phyloP scores from a whole-genome alignment of 495 filamentous ascomycete genomes.

The Podospora tetraspora region DNA sequence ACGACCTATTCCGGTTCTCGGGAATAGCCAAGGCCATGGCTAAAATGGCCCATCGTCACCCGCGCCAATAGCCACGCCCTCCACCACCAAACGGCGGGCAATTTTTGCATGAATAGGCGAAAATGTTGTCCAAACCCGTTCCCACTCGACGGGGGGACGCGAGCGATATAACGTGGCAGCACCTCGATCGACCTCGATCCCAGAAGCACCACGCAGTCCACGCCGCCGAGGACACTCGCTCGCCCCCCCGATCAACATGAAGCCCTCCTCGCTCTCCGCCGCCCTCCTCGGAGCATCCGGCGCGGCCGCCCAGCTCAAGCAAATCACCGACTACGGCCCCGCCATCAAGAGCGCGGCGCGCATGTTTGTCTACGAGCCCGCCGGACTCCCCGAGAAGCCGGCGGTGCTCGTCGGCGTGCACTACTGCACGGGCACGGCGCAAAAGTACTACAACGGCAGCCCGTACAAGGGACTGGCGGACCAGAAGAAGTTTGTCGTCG shows the following conservation, averaged over 20 bases:
- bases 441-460: conserved; percentile 21
- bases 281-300: background rate
- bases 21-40: background rate
- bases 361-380: conserved; percentile 52
- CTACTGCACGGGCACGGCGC: conserved; percentile 36
- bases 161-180: background rate
- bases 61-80: background rate
- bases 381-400: conserved; percentile 42
- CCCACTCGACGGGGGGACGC: background rate
- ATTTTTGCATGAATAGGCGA: background rate
- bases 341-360: conserved; percentile 35
- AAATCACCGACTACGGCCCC: conserved; percentile 36
- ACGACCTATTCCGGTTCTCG: background rate
- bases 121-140: background rate
- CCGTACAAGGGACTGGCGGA: conserved; percentile 32
- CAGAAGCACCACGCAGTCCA: background rate
- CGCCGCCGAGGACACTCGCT: background rate
- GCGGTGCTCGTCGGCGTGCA: conserved; percentile 52
- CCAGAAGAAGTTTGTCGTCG: conserved; percentile 40
- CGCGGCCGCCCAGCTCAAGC: conserved; percentile 1
- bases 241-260: background rate
- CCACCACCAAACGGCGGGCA: background rate
- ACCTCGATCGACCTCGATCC: background rate
- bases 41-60: background rate
- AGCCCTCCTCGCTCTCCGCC: background rate